Evolutionary conservation across 495 filamentous ascomycete species (phyloP), one percentile per base, ranked within the genome.

Genomic region (Lophiostoma macrostomum): DNA sequence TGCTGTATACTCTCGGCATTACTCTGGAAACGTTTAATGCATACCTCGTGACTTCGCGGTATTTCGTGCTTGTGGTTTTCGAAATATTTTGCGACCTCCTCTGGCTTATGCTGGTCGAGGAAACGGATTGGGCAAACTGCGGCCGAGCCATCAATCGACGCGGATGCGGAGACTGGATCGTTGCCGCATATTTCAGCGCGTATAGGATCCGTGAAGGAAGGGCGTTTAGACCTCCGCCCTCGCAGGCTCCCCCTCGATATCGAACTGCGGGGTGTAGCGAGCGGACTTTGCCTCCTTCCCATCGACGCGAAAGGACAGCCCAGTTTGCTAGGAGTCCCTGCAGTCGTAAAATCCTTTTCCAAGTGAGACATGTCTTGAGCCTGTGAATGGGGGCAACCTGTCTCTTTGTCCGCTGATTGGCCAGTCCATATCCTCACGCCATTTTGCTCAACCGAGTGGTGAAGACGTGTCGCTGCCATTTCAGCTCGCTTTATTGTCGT

Each of bases 21-120:
- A 64, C 78, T 80, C 66, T 95, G 89, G 67, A 90, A 94, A 31
- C 90, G 80, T 56, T 83, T 80, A 47, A 96, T 86, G 65, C 90
- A 96, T 16, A 95, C 81, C 53, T 90, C 88, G 69, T 96, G 90
- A 60, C 88, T 93, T 51, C 90, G 76, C 3, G 90, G 90, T 23
- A 96, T 80, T 58, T 95, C 87, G 62, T 96, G 90, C 66, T 95
- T 95, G 72, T 96, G 90, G 19, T 80, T 85, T 66, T 95, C 87
- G 47, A 96, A 85, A 63, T 95, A 96, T 53, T 82, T 75, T 13
- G 90, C 90, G 39, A 96, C 82, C 67, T 96, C 90, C 73, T 94
- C 88, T 1, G 90, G 89, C 1, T 87, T 87, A 65, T 94, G 88
- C 66, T 94, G 83, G 63, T 95, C 83, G 55, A 96, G 71, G 66